A percentile compares a stretch with the other conserved stretches of the same genome.
These are phyloP conservation scores for Austroboletus festivus DNA, from an alignment of 768 basidiomycete genomes.

Conservation along the genomic window DNA sequence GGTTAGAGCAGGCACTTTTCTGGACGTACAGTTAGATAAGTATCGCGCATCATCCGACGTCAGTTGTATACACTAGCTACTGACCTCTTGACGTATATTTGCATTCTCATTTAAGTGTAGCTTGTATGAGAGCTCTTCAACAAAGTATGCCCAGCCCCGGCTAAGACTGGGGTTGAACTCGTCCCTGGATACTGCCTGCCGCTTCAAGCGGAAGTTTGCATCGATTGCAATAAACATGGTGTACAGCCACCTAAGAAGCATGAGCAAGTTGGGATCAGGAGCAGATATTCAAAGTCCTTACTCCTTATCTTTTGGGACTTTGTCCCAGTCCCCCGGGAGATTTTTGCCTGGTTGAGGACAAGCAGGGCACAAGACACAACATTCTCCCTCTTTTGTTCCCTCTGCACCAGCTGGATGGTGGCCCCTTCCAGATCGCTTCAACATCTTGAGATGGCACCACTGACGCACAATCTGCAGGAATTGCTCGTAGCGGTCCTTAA, in stretches of 20 bases:
- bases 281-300: too few relatives aligned
- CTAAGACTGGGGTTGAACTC: neutral
- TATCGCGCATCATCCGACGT: too few relatives aligned
- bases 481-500: constrained; percentile 13
- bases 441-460: constrained; percentile 21
- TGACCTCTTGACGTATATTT: too few relatives aligned
- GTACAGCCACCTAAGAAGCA: neutral
- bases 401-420: constrained; percentile 22
- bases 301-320: neutral
- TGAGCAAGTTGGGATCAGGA: neutral
- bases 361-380: constrained; percentile 24
- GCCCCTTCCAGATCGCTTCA: constrained; percentile 6
- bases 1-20: constrained; percentile 16
- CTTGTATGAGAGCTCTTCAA: neutral
- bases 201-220: constrained; percentile 1
- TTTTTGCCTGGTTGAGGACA: constrained; percentile 31
- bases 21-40: too few relatives aligned
- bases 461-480: constrained; percentile 15
- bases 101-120: too few relatives aligned
- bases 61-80: too few relatives aligned
- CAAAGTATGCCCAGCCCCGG: neutral
- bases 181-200: neutral
- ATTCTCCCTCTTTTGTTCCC: constrained; percentile 22
- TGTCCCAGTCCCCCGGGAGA: constrained; percentile 19
- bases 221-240: too few relatives aligned